Evolutionary conservation across 176 grass and related monocot genomes (phyloP).

Genomic region (Eremochloa ophiuroides): DNA sequence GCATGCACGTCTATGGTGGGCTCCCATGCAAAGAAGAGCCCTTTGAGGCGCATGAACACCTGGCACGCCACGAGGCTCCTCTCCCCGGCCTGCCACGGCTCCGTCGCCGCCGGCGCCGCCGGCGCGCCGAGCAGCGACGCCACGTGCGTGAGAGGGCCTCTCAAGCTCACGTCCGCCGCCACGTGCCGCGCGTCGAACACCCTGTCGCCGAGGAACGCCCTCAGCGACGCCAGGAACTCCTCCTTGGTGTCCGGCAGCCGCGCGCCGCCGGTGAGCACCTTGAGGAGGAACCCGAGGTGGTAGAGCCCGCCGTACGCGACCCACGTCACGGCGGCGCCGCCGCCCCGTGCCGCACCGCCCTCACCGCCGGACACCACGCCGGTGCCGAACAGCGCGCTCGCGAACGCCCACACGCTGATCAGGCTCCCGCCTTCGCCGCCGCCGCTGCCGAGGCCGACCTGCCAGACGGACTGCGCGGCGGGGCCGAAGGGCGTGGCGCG

Average conservation of each 20-base stretch:
- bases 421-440: not conserved
- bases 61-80: conserved; percentile 43
- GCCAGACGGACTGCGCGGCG: not conserved
- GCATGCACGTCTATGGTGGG: conserved; percentile 4
- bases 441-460: not conserved
- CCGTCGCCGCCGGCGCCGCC: not conserved
- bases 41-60: conserved; percentile 30
- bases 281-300: conserved; percentile 50
- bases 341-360: too few relatives aligned
- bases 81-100: conserved; percentile 28
- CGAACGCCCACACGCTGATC: not conserved
- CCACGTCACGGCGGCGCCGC: too few relatives aligned
- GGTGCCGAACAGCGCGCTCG: not conserved
- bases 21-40: conserved; percentile 20
- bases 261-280: conserved; percentile 30
- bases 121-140: conserved; percentile 19
- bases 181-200: conserved; percentile 23
- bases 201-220: conserved; percentile 5
- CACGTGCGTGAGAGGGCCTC: conserved; percentile 14
- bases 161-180: not conserved
- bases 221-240: conserved; percentile 27
- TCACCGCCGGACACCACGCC: not conserved
- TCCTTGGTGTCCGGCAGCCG: not conserved
- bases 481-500: not conserved
- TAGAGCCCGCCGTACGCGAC: conserved; percentile 30